These are phyloP conservation scores for Ophiostoma tasmaniense DNA, from an alignment of 2,329 filamentous ascomycete genomes.

Conservation along the genomic window DNA sequence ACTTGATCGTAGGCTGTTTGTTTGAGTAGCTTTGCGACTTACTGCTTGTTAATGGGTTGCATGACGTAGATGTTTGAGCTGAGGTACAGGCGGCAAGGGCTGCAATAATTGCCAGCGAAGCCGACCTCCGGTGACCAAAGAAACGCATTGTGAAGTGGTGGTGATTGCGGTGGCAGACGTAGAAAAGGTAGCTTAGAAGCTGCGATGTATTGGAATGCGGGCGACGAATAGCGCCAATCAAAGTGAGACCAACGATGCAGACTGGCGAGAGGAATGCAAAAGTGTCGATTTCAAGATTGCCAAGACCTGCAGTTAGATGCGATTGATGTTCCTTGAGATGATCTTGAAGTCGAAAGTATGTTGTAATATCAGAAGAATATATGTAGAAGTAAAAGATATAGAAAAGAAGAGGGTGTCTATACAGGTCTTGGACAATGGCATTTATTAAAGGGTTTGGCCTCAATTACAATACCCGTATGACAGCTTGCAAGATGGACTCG, in stretches of 20 bases:
- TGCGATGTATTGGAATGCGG: neutral
- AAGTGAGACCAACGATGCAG: neutral
- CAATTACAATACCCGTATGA: neutral
- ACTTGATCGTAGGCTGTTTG: neutral
- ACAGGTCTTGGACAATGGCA: neutral
- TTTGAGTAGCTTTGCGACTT: neutral
- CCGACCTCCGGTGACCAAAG: neutral
- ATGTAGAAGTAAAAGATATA: neutral
- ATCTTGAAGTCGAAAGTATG: neutral
- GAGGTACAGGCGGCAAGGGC: slow-evolving; percentile 20
- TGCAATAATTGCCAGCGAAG: neutral
- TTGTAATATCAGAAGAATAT: neutral
- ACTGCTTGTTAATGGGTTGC: slow-evolving; percentile 18
- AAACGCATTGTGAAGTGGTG: slow-evolving; percentile 4
- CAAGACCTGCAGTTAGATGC: neutral
- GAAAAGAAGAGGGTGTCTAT: neutral
- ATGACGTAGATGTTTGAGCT: slow-evolving; percentile 27
- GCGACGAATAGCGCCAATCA: neutral
- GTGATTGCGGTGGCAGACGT: neutral
- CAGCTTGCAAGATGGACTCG: neutral
- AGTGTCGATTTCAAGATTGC: neutral
- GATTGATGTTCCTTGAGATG: neutral
- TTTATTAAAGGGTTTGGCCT: neutral
- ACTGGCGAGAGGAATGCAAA: neutral
- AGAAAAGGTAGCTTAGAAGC: neutral